These are phyloP conservation scores for Rubia tinctorum DNA, from an alignment of 305 asterid species.

Conservation along the genomic window DNA sequence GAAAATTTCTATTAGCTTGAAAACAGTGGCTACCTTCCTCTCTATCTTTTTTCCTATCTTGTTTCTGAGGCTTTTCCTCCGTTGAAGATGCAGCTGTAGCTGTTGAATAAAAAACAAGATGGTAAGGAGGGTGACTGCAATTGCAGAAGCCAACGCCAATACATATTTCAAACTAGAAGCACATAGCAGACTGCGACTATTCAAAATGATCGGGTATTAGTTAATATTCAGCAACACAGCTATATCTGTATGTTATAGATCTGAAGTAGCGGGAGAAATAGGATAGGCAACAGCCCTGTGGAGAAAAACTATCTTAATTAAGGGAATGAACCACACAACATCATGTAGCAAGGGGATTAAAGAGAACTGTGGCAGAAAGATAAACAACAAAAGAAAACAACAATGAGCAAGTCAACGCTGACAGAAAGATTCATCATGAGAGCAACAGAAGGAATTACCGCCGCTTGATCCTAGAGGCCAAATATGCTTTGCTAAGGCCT, in stretches of 20 bases:
- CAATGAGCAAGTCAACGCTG: not conserved
- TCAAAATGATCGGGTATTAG: not conserved
- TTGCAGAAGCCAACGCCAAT: not conserved
- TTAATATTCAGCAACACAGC: not conserved
- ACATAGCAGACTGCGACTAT: not conserved
- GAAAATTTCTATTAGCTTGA: slow-evolving; percentile 3
- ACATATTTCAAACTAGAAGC: not conserved
- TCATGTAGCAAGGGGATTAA: not conserved
- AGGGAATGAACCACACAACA: not conserved
- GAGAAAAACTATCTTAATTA: not conserved
- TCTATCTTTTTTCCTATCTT: slow-evolving; percentile 28
- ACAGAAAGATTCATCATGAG: not conserved
- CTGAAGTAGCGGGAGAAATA: not conserved
- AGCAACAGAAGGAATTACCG: slow-evolving; percentile 39
- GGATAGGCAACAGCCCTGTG: not conserved
- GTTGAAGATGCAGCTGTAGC: slow-evolving; percentile 48
- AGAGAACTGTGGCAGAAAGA: not conserved
- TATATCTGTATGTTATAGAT: not conserved
- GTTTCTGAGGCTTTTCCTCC: slow-evolving; percentile 59
- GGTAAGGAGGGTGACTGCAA: not conserved
- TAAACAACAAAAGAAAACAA: not conserved
- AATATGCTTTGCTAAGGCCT: slow-evolving; percentile 79
- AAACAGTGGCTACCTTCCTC: slow-evolving; percentile 51
- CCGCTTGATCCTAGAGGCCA: slow-evolving; percentile 72
- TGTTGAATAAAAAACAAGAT: slow-evolving; percentile 21